A percentile compares a stretch with the other conserved stretches of the same genome.
phyloP scores from a whole-genome alignment of 345 rosid genomes.

The Linum lewisii region DNA sequence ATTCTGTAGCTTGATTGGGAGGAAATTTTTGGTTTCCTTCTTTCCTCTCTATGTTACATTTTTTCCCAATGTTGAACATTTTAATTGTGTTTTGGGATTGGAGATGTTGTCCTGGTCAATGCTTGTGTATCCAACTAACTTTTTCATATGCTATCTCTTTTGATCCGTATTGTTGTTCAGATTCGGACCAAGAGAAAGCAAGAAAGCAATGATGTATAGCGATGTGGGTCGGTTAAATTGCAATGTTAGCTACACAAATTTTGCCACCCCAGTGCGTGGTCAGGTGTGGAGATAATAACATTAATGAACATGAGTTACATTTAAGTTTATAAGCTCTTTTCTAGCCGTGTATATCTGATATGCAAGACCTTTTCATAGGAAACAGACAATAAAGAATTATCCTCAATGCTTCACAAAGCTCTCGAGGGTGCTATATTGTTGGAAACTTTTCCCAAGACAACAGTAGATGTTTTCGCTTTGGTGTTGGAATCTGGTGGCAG shows the following conservation, averaged over 20 bases:
- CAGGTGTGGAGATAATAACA: constrained; percentile 38
- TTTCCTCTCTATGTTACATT: not conserved
- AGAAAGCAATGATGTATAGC: constrained; percentile 87
- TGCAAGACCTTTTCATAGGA: constrained; percentile 34
- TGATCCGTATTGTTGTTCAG: constrained; percentile 24
- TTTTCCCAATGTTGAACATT: not conserved
- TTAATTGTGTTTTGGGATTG: constrained; percentile 1
- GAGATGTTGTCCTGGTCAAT: not conserved
- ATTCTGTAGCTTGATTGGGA: not conserved
- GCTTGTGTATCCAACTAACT: not conserved
- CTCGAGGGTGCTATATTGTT: constrained; percentile 75
- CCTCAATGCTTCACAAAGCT: constrained; percentile 89
- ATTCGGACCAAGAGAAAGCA: constrained; percentile 98
- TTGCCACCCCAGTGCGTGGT: constrained; percentile 53
- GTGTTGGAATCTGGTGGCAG: constrained; percentile 97
- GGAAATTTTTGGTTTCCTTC: not conserved
- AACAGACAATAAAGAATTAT: constrained; percentile 63
- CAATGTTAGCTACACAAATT: constrained; percentile 80
- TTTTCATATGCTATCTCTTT: not conserved
- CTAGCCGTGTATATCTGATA: constrained; percentile 6
- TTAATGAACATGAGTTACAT: not conserved
- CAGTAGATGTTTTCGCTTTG: constrained; percentile 89
- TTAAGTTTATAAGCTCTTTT: not conserved
- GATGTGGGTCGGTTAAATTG: constrained; percentile 78
- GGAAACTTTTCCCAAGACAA: constrained; percentile 89